Evolutionary conservation across 1,284 basidiomycete genomes (phyloP).

Genomic region (Puccinia coronata): DNA sequence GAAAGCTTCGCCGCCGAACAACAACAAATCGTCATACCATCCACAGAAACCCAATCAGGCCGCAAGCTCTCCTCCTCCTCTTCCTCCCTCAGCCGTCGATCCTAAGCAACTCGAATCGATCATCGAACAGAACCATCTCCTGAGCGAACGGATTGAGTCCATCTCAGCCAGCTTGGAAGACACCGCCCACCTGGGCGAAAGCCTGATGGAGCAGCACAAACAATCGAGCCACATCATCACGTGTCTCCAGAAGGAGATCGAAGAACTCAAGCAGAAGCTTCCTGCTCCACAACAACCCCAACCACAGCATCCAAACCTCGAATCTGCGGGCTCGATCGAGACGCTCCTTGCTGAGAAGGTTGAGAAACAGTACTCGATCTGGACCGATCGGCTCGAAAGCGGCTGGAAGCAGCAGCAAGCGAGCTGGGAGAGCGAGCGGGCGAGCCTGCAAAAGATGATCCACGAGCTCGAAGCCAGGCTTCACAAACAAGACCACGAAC

Average conservation of each 20-base stretch:
- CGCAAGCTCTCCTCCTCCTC: slow-evolving; percentile 52
- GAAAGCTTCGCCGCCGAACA: slow-evolving; percentile 1
- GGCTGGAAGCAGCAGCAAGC: slow-evolving; percentile 67
- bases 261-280: slow-evolving; percentile 68
- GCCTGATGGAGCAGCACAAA: slow-evolving; percentile 75
- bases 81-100: slow-evolving; percentile 44
- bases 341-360: slow-evolving; percentile 58
- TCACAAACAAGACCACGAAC: not conserved
- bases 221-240: slow-evolving; percentile 77
- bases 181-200: slow-evolving; percentile 72
- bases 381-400: slow-evolving; percentile 60
- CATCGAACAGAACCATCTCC: slow-evolving; percentile 65
- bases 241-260: slow-evolving; percentile 71
- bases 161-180: slow-evolving; percentile 75
- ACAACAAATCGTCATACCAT: slow-evolving; percentile 23
- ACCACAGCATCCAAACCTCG: slow-evolving; percentile 28
- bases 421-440: slow-evolving; percentile 78
- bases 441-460: slow-evolving; percentile 71
- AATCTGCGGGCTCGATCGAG: slow-evolving; percentile 48
- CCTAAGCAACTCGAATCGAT: slow-evolving; percentile 58
- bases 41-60: slow-evolving; percentile 51
- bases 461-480: slow-evolving; percentile 74
- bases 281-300: too few relatives aligned
- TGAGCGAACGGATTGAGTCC: slow-evolving; percentile 70
- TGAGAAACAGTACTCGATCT: slow-evolving; percentile 73